These are phyloP conservation scores for Termitomyces sp. DNA, from an alignment of 768 basidiomycete genomes.

Conservation along the genomic window DNA sequence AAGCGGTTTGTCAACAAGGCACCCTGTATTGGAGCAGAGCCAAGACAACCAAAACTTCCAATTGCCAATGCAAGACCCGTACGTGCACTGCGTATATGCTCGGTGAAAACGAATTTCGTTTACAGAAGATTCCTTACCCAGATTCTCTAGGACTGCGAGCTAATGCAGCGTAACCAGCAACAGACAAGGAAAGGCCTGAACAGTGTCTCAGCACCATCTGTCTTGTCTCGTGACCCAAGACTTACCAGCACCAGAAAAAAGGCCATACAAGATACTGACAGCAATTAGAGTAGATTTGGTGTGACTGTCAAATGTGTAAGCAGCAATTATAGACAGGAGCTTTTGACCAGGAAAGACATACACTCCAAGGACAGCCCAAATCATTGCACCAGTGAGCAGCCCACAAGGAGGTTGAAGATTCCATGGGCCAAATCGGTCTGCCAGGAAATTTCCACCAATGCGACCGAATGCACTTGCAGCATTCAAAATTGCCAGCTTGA, in stretches of 20 bases:
- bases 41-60: slow-evolving; percentile 30
- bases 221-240: neutral
- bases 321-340: neutral
- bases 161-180: slow-evolving; percentile 28
- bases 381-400: slow-evolving; percentile 33
- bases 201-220: neutral
- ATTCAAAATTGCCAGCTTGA: slow-evolving; percentile 35
- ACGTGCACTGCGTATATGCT: slow-evolving; percentile 26
- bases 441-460: slow-evolving; percentile 30
- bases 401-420: slow-evolving; percentile 33
- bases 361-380: slow-evolving; percentile 37
- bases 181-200: slow-evolving; percentile 32
- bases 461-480: slow-evolving; percentile 33
- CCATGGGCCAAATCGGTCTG: slow-evolving; percentile 28
- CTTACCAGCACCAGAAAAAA: slow-evolving; percentile 47
- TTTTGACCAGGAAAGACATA: slow-evolving; percentile 17
- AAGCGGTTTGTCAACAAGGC: slow-evolving; percentile 29
- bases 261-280: slow-evolving; percentile 43
- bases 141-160: slow-evolving; percentile 31
- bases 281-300: slow-evolving; percentile 33
- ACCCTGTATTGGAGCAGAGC: slow-evolving; percentile 33
- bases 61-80: slow-evolving; percentile 33
- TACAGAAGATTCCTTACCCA: slow-evolving; percentile 26
- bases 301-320: slow-evolving; percentile 22
- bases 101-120: neutral